phyloP scores from a whole-genome alignment of 2,329 filamentous ascomycete genomes.

The Magnaporthiopsis rhizophila region DNA sequence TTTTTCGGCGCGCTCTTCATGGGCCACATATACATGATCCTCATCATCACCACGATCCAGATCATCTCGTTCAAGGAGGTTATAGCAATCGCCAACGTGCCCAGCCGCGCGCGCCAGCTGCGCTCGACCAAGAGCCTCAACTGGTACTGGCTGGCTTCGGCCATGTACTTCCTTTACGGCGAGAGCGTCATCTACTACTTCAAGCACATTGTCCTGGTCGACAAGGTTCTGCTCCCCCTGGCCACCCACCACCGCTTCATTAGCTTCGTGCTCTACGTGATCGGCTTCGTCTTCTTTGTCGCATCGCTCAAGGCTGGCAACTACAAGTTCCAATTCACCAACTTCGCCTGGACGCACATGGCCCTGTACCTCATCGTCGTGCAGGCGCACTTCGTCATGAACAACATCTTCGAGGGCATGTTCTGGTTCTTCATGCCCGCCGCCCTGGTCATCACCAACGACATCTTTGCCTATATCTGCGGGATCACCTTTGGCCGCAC shows the following conservation, averaged over 20 bases:
- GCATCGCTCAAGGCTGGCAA: conserved; percentile 88
- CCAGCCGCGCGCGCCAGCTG: conserved; percentile 81
- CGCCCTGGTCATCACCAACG: conserved; percentile 92
- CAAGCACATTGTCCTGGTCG: conserved; percentile 95
- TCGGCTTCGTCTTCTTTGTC: conserved; percentile 98
- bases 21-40: conserved; percentile 95
- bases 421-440: conserved; percentile 99
- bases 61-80: conserved; percentile 98
- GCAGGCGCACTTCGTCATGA: conserved; percentile 99
- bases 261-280: conserved; percentile 95
- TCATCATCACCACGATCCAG: conserved; percentile 85
- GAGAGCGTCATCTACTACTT: conserved; percentile 99
- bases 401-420: conserved; percentile 99
- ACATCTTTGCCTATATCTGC: conserved; percentile 97
- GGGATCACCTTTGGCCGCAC: conserved; percentile 95
- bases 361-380: conserved; percentile 96
- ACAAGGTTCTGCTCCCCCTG: conserved; percentile 84
- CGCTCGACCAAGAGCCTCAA: conserved; percentile 94
- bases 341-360: conserved; percentile 99
- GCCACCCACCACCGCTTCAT: conserved; percentile 98
- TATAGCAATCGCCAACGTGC: conserved; percentile 93
- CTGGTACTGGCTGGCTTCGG: conserved; percentile 98
- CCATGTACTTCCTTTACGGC: conserved; percentile 98
- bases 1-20: conserved; percentile 93
- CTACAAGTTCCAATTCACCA: conserved; percentile 97